A percentile compares a stretch with the other conserved stretches of the same genome.
Evolutionary conservation across 2,329 filamentous ascomycete species (phyloP).

Genomic region (Hortaea werneckii): DNA sequence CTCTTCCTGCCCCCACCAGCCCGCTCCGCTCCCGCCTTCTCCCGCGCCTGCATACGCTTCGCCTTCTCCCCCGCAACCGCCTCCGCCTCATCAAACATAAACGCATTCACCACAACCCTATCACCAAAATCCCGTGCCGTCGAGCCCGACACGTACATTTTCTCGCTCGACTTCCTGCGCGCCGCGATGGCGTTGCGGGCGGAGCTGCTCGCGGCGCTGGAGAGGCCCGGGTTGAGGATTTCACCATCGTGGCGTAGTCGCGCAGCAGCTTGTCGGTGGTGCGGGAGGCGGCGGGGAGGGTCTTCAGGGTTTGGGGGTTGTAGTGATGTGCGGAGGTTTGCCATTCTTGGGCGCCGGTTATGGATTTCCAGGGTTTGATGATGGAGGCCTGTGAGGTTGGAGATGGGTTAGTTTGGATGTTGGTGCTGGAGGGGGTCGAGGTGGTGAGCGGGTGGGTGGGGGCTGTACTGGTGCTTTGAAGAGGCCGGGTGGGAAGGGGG

Average conservation of each 20-base stretch:
- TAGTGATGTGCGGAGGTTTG: constrained; percentile 15
- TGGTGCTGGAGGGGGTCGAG: background rate
- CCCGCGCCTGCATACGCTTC: constrained; percentile 1
- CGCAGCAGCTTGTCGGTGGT: constrained; percentile 11
- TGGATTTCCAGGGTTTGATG: constrained; percentile 9
- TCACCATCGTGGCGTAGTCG: constrained; percentile 10
- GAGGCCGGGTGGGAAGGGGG: constrained; percentile 1
- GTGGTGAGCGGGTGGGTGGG: constrained; percentile 1
- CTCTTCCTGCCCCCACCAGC: background rate
- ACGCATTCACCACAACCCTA: constrained; percentile 12
- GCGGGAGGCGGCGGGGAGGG: constrained; percentile 9
- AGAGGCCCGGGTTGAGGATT: background rate
- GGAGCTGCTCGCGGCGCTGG: constrained; percentile 2
- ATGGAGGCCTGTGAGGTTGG: background rate
- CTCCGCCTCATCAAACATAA: constrained; percentile 11
- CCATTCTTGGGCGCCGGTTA: constrained; percentile 16
- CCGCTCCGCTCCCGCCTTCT: constrained; percentile 1
- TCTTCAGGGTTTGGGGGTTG: constrained; percentile 13
- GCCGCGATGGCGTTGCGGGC: constrained; percentile 7
- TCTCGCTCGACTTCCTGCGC: constrained; percentile 7
- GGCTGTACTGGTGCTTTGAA: constrained; percentile 3
- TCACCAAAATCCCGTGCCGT: constrained; percentile 15
- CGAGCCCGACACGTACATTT: constrained; percentile 9
- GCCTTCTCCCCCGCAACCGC: constrained; percentile 5
- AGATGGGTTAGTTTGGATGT: background rate